These are phyloP conservation scores for Talaromyces sp. DNA, from an alignment of 2,329 filamentous ascomycete genomes.

Conservation along the genomic window DNA sequence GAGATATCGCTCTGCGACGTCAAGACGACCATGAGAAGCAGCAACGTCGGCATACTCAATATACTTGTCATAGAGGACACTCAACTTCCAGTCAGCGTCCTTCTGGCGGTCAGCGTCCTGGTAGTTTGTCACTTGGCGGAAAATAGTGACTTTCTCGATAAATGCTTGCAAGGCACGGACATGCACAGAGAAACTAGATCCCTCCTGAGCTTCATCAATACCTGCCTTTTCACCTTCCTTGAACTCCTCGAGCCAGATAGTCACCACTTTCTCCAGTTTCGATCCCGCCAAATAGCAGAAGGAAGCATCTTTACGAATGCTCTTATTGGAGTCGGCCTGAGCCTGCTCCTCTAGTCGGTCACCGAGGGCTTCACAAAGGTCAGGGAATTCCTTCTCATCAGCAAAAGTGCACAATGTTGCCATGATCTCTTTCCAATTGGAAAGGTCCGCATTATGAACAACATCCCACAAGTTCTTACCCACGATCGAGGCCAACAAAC, in stretches of 20 bases:
- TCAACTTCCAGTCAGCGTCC: slow-evolving; percentile 81
- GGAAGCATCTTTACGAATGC: slow-evolving; percentile 76
- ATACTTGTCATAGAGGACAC: slow-evolving; percentile 87
- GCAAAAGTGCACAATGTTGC: slow-evolving; percentile 94
- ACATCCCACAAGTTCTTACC: slow-evolving; percentile 98
- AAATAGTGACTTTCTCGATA: slow-evolving; percentile 97
- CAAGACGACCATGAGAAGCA: slow-evolving; percentile 81
- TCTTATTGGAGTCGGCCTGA: slow-evolving; percentile 52
- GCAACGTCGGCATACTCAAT: slow-evolving; percentile 95
- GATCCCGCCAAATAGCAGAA: slow-evolving; percentile 96
- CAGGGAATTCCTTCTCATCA: slow-evolving; percentile 82
- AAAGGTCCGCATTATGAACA: slow-evolving; percentile 89
- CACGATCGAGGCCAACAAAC: slow-evolving; percentile 85
- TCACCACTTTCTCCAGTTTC: slow-evolving; percentile 94
- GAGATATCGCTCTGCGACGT: slow-evolving; percentile 85
- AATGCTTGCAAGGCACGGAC: slow-evolving; percentile 84
- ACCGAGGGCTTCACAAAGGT: slow-evolving; percentile 90
- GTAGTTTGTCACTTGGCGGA: slow-evolving; percentile 91
- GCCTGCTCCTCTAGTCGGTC: slow-evolving; percentile 77
- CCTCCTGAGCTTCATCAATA: slow-evolving; percentile 64
- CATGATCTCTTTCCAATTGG: slow-evolving; percentile 97
- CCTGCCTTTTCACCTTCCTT: slow-evolving; percentile 76
- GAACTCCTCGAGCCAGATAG: slow-evolving; percentile 88
- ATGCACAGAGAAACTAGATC: slow-evolving; percentile 88
- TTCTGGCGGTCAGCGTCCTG: slow-evolving; percentile 70